Base-by-base conservation (phyloP, 75 land plant species). In the Cupressus sempervirens region DNA sequence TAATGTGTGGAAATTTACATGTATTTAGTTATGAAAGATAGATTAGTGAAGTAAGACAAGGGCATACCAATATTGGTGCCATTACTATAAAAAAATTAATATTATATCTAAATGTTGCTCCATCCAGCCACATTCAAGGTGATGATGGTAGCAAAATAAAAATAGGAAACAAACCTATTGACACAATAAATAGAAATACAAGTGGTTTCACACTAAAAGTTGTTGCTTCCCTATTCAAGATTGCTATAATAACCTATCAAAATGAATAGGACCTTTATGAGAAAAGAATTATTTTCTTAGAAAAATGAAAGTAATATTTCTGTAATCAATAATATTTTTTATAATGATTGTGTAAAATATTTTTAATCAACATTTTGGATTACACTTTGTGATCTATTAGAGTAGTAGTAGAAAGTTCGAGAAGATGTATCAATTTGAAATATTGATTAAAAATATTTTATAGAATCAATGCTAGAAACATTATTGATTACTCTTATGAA, bases 91-190 rank as follows among this genome's bases (percentile, higher is more conserved):
- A 73, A 81, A 97, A 97, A 40, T 98, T 98, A 84, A 70, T 86
- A 1, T 94, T 96, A 89, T 97, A 97, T 20, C 99, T 98, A 88
- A 97, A 97, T 76, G 92, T 93, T 94, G 96, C 94, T 36, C 98
- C 98, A 53, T 98, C 93, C 40, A 97, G 75, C 99, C 95, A 94
- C 98, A 97, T 97, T 10, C 98, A 94, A 48, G 99, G 99, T 36
- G 92, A 95, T 30, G 98, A 97, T 41, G 99, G 99, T 48, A 97
- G 50, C 26, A 97, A 30, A 41, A 97, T 43, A 23, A 94, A 89
- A 38, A n/a, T n/a, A n/a, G 99, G 99, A 52, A 96, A 96, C 11
- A 97, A 50, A 0, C 96, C 96, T 62, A 97, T 74, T 67, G 98
- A 93, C n/a, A 89, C 90, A 65, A 96, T 85, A 13, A 97, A 90